phyloP scores from a whole-genome alignment of 352 stramenopile genomes.

The Globisporangium solare region DNA sequence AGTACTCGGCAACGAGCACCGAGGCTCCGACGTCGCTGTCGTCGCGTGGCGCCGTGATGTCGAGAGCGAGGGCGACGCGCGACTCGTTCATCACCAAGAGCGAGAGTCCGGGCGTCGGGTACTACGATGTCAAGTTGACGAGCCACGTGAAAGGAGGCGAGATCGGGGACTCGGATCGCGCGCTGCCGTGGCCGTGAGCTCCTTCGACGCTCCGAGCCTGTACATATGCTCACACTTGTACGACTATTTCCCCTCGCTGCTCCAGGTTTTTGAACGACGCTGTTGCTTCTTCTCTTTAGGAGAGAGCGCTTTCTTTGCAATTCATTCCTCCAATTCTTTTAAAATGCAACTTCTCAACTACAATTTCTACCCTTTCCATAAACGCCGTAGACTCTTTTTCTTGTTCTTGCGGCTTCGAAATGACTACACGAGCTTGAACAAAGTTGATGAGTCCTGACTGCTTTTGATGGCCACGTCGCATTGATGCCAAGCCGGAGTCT shows the following conservation, averaged over 20 bases:
- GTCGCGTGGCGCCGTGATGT: slow-evolving; percentile 66
- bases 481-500: too few relatives aligned
- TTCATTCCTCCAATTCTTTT: too few relatives aligned
- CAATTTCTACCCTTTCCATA: too few relatives aligned
- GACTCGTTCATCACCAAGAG: slow-evolving; percentile 72
- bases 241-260: background rate
- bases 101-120: slow-evolving; percentile 66
- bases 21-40: slow-evolving; percentile 49
- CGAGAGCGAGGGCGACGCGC: slow-evolving; percentile 47
- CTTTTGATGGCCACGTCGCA: too few relatives aligned
- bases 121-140: slow-evolving; percentile 71
- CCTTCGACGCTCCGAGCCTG: background rate
- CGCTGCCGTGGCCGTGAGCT: slow-evolving; percentile 51
- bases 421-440: too few relatives aligned
- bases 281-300: too few relatives aligned
- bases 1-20: slow-evolving; percentile 31
- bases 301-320: too few relatives aligned
- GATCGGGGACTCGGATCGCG: slow-evolving; percentile 70
- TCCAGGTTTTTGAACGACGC: too few relatives aligned
- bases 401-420: too few relatives aligned
- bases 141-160: slow-evolving; percentile 66
- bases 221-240: slow-evolving; percentile 1
- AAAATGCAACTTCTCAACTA: too few relatives aligned
- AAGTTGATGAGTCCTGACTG: too few relatives aligned
- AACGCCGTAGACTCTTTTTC: too few relatives aligned